These are phyloP conservation scores for Fusarium nematophilum DNA, from an alignment of 2,329 filamentous ascomycete species.

Conservation along the genomic window DNA sequence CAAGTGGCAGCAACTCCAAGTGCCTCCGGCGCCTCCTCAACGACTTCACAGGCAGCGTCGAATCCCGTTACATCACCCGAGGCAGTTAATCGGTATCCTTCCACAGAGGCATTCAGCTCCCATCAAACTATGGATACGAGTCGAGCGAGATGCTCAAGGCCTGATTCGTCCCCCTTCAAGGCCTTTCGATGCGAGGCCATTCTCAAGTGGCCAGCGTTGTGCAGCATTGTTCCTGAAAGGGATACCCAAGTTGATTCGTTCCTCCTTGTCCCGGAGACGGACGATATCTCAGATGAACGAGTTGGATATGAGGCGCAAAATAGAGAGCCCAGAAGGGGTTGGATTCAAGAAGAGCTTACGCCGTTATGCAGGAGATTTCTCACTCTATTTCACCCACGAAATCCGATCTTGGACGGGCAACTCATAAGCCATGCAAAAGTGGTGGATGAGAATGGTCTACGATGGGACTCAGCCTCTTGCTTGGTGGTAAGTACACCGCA, in stretches of 20 bases:
- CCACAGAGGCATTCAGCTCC: not conserved
- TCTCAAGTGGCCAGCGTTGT: conserved; percentile 7
- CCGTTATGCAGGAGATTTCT: conserved; percentile 25
- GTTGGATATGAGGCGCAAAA: not conserved
- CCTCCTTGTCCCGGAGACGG: not conserved
- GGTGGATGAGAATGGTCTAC: conserved; percentile 31
- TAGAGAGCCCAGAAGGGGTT: not conserved
- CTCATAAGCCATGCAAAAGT: conserved; percentile 29
- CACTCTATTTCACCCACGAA: conserved; percentile 34
- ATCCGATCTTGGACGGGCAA: conserved; percentile 35
- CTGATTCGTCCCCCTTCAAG: not conserved
- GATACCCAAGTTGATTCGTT: conserved; percentile 7
- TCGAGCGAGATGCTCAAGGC: not conserved
- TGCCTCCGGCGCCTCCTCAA: not conserved
- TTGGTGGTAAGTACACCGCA: conserved; percentile 24
- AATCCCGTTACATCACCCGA: not conserved
- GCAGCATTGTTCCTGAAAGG: not conserved
- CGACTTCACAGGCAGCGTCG: not conserved
- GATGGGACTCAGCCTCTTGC: conserved; percentile 36
- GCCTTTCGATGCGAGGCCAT: conserved; percentile 5
- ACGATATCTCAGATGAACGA: too few species aligned
- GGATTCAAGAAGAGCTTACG: not conserved
- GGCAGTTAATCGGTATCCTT: not conserved
- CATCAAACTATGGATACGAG: not conserved
- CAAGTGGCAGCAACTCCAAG: not conserved